Evolutionary conservation across 2,329 filamentous ascomycete genomes (phyloP).

Genomic region (Pyrenophora graminea): DNA sequence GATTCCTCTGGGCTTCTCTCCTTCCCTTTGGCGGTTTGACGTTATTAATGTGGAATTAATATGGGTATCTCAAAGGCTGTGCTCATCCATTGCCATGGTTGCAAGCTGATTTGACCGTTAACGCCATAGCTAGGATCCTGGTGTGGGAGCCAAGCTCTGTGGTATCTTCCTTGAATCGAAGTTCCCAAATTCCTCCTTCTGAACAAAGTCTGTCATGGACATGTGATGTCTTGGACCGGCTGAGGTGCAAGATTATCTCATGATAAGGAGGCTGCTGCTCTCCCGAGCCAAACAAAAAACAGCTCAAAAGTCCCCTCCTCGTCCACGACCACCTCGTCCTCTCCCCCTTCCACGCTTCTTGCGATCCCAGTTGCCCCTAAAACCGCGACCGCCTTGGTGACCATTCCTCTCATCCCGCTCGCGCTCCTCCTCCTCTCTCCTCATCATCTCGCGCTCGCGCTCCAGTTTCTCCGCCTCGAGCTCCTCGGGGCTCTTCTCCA

Average conservation of each 20-base stretch:
- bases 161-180: too few species aligned
- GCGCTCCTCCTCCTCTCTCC: slow-evolving; percentile 47
- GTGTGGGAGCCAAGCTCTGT: too few species aligned
- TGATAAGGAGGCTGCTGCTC: neutral
- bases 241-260: neutral
- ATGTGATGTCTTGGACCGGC: too few species aligned
- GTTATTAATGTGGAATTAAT: too few species aligned
- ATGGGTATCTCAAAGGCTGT: too few species aligned
- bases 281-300: neutral
- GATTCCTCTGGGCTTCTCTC: too few species aligned
- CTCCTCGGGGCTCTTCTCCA: slow-evolving; percentile 76
- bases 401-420: slow-evolving; percentile 44
- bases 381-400: slow-evolving; percentile 36
- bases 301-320: slow-evolving; percentile 24
- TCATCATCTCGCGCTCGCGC: slow-evolving; percentile 54
- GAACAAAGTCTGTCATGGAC: too few species aligned
- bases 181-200: too few species aligned
- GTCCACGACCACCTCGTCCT: slow-evolving; percentile 29
- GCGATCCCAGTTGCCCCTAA: slow-evolving; percentile 42
- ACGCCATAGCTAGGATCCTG: too few species aligned
- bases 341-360: slow-evolving; percentile 37
- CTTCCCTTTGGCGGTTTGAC: too few species aligned
- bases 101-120: too few species aligned
- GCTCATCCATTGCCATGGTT: too few species aligned
- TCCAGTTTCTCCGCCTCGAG: slow-evolving; percentile 61